A percentile compares a stretch with the other conserved stretches of the same genome.
Evolutionary conservation across 140 eudicot species (phyloP).

Genomic region (Senecio squalidus): DNA sequence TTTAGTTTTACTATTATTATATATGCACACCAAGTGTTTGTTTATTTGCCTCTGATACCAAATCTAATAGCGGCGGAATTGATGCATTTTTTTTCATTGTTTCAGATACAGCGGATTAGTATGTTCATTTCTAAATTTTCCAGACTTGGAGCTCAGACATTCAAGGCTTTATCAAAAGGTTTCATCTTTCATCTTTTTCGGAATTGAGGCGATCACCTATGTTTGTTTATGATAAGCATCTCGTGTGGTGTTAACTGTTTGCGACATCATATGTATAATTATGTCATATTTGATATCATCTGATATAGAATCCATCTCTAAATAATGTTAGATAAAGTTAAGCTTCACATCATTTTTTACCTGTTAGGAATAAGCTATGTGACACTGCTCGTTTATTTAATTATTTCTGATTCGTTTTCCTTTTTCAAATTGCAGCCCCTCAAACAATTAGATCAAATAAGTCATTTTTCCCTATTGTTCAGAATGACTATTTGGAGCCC

Average conservation of each 20-base stretch:
- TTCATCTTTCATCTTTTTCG: neutral
- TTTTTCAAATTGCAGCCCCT: neutral
- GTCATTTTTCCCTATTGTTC: constrained; percentile 18
- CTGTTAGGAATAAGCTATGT: neutral
- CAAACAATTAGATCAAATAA: neutral
- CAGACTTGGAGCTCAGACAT: constrained; percentile 38
- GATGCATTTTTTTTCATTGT: neutral
- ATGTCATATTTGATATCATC: neutral
- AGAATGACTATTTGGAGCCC: constrained; percentile 11
- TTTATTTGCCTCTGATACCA: constrained; percentile 6
- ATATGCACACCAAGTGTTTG: constrained; percentile 20
- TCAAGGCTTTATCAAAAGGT: constrained; percentile 41
- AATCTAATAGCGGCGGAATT: too few relatives aligned
- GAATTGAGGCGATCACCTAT: too few relatives aligned
- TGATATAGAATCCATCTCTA: neutral
- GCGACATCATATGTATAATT: neutral
- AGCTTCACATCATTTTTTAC: neutral
- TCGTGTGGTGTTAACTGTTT: too few relatives aligned
- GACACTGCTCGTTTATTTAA: too few relatives aligned
- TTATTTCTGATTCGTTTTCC: neutral
- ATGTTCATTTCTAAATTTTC: constrained; percentile 35
- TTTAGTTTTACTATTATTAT: neutral
- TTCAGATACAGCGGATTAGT: constrained; percentile 17
- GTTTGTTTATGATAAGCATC: too few relatives aligned
- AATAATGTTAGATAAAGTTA: neutral